Evolutionary conservation across 352 stramenopile genomes (phyloP), one percentile per base, ranked within the genome.

Genomic region (Pythium rishiriense): DNA sequence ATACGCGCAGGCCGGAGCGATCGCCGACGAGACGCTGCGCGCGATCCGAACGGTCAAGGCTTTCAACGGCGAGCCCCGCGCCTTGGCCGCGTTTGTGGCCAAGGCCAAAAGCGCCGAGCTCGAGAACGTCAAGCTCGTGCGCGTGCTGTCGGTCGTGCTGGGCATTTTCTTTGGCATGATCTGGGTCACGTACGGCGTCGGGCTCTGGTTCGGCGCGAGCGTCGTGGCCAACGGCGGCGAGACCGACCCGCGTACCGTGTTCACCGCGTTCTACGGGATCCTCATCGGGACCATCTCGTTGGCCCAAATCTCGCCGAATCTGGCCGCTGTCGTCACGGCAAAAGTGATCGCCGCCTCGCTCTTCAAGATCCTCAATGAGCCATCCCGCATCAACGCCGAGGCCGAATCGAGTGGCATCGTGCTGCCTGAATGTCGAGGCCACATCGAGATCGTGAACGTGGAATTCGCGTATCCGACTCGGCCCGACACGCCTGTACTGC

Each of bases 1-100:
- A 14, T 73, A 73, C 49, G 66, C 66, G 8, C 54, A 73, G 28
- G 66, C 66, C 9, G 66, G 66, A 19, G 60, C 55, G 5, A 62
- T 73, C 47, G 66, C 66, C 6, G 66, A 73, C 28, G 66, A 63
- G 4, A 81, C 70, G 7, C 54, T 68, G 5, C 21, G 46, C 0
- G 35, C 55, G 12, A 56, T 55, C 14, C 46, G 46, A 15, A 72
- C 63, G 2, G 37, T 66, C 4, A 10, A 45, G 6, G 39, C 53
- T 4, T 72, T 65, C 50, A 70, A 74, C 49, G 56, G 81, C 53
- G 46, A 90, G 85, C 49, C 83, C 69, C 24, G 85, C 51, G 5
- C 66, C 12, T 31, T 69, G 5, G 46, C 57, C 2, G 51, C 49
- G 46, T 73, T 64, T 49, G 9, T 52, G 2, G 26, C 22, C 10